Evolutionary conservation across 176 grass and related monocot genomes (phyloP), one percentile per base, ranked within the genome.

Genomic region (Oryza brachyantha): DNA sequence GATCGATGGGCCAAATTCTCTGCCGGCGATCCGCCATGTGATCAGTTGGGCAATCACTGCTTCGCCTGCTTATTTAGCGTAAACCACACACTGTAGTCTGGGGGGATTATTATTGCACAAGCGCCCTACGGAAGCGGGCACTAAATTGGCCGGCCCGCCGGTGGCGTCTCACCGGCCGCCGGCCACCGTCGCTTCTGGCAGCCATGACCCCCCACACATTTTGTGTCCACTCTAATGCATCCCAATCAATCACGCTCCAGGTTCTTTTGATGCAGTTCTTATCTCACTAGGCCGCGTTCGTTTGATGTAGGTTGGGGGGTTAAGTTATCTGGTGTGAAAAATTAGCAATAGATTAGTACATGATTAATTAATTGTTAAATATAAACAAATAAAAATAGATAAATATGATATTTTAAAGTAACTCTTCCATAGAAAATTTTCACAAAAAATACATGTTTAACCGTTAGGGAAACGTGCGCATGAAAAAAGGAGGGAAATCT

Each of bases 131-230:
- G 82, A 54, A 52, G 32, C 40, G 3, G 4, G 61, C 52, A 84
- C 75, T 84, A 84, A 84, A 61, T 84, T 41, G 83, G 70, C 52
- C 64, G 64, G 58, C 74, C 48, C 19, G 34, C 75, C 27, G 14
- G 27, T 46, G 72, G n/a, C 16, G 27, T 77, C 64, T 58, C 64
- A 63, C 80, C 32, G 42, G 36, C 80, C 32, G 42, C 28, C 46
- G 29, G 17, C 39, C 82, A 63, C 66, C 82, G 48, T 52, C 48
- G 25, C 52, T 43, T 70, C 21, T 31, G 54, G 32, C 7, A 38
- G 31, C 10, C 39, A 0, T 21, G 63, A 8, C 31, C 26, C 1
- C 58, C 38, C 59, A 63, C 60, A 38, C 45, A n/a, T n/a, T n/a
- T 10, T 12, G 4, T n/a, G 76, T 78, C n/a, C 48, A 52, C 19